Base-by-base conservation (phyloP, 176 grass and related monocot species). In the Musa beccarii region DNA sequence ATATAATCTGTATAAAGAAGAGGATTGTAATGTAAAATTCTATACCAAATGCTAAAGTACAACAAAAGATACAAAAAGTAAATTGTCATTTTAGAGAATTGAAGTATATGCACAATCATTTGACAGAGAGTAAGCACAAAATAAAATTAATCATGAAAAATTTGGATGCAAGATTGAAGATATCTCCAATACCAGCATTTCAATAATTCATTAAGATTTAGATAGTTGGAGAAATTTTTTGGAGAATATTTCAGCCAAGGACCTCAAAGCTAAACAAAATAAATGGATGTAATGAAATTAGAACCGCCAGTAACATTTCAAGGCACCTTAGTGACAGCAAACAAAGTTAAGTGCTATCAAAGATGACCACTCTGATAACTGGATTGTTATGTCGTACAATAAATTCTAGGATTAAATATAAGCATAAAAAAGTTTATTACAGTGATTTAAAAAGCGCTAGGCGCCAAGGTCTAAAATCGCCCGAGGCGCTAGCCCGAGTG, bases 1-100 rank as follows among this genome's bases (percentile, higher is more conserved):
- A 83, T 87, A 88, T 79, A 89, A 76, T 83, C 96, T 89, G 54
- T 5, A 83, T 64, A 80, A 76, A 68, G 2, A 53, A 54, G 9
- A 81, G 25, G 10, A 73, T 69, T 69, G 63, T 28, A 57, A 2
- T 65, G 16, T 78, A 24, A 14, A 16, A 71, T 65, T 65, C 34
- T 64, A 61, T 23, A 71, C 7, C 55, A 75, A 8, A 57, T 82
- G 13, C 71, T 74, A 43, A 82, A 75, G 34, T 43, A 22, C 21
- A 43, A 16, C 15, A 34, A 68, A 34, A 29, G 14, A 68, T 29
- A 43, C 0, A 68, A 68, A 68, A 14, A 34, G 26, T 34, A 68
- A 68, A 68, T 34, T 68, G 9, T 67, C 25, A 16, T 68, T 68
- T 26, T 15, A 43, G 3, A 43, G 24, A 68, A 34, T 43, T 1